Conservation (phyloP, 2,329 filamentous ascomycete species). For the Tolypocladium paradoxum region DNA sequence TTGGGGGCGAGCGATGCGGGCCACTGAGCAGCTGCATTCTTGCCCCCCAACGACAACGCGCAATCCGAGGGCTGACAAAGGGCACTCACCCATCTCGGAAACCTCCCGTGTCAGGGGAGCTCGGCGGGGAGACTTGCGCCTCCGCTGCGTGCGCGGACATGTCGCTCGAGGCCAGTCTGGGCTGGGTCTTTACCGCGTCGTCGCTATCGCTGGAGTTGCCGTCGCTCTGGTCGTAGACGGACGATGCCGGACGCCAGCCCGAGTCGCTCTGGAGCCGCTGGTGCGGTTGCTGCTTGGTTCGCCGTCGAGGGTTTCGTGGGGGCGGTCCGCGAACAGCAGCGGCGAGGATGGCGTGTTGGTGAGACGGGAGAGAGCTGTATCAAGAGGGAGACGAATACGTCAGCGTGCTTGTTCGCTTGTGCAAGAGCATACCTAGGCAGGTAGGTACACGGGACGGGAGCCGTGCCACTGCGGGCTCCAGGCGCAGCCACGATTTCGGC, state of each 20-base stretch:
- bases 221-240: constrained; percentile 35
- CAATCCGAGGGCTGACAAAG: background rate
- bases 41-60: background rate
- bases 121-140: constrained; percentile 42
- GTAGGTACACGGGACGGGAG: background rate
- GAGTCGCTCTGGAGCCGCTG: constrained; percentile 13
- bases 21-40: background rate
- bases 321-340: constrained; percentile 22
- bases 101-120: constrained; percentile 39
- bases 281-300: constrained; percentile 12
- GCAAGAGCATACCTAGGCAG: too few species aligned
- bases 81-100: constrained; percentile 30
- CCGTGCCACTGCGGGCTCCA: background rate
- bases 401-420: constrained; percentile 1
- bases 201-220: constrained; percentile 20
- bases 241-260: constrained; percentile 41
- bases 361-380: constrained; percentile 6
- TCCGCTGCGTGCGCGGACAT: constrained; percentile 27
- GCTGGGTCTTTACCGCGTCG: constrained; percentile 25
- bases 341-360: constrained; percentile 7
- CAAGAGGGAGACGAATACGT: constrained; percentile 2
- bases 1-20: background rate
- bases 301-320: constrained; percentile 23
- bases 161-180: constrained; percentile 14
- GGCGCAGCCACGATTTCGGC: background rate